Evolutionary conservation across 805 yeast genomes (phyloP).

Genomic region (Kockiozyma suomiensis): DNA sequence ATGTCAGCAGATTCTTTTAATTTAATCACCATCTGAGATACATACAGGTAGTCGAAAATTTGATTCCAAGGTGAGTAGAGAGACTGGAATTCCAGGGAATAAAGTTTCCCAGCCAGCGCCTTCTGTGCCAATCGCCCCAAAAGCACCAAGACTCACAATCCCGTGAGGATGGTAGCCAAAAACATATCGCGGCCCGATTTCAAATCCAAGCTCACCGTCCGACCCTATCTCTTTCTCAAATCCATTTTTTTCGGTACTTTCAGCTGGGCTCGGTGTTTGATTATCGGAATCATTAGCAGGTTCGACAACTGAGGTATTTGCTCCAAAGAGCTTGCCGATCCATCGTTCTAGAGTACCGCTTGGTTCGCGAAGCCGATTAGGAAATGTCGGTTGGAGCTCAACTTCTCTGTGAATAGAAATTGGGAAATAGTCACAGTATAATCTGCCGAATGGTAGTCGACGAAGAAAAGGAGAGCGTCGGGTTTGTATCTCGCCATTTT

Average conservation of each 20-base stretch:
- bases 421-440: slow-evolving; percentile 81
- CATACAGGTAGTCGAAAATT: slow-evolving; percentile 74
- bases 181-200: slow-evolving; percentile 56
- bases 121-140: slow-evolving; percentile 81
- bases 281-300: not conserved
- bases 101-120: slow-evolving; percentile 67
- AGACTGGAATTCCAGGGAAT: slow-evolving; percentile 83
- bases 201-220: not conserved
- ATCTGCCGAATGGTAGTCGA: slow-evolving; percentile 61
- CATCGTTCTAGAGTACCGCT: slow-evolving; percentile 23
- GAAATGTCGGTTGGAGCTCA: slow-evolving; percentile 73
- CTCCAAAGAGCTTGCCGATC: slow-evolving; percentile 24
- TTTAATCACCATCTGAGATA: not conserved
- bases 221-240: not conserved
- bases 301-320: slow-evolving; percentile 12
- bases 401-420: slow-evolving; percentile 66
- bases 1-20: not conserved
- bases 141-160: slow-evolving; percentile 86
- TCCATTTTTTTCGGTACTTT: not conserved
- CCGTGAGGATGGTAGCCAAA: slow-evolving; percentile 98
- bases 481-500: slow-evolving; percentile 67
- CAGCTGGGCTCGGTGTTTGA: not conserved
- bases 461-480: slow-evolving; percentile 62
- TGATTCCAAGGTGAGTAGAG: slow-evolving; percentile 76
- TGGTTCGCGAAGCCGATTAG: slow-evolving; percentile 20